Evolutionary conservation across 805 yeast species (phyloP), one percentile per base, ranked within the genome.

Genomic region (Schwanniomyces occidentalis): DNA sequence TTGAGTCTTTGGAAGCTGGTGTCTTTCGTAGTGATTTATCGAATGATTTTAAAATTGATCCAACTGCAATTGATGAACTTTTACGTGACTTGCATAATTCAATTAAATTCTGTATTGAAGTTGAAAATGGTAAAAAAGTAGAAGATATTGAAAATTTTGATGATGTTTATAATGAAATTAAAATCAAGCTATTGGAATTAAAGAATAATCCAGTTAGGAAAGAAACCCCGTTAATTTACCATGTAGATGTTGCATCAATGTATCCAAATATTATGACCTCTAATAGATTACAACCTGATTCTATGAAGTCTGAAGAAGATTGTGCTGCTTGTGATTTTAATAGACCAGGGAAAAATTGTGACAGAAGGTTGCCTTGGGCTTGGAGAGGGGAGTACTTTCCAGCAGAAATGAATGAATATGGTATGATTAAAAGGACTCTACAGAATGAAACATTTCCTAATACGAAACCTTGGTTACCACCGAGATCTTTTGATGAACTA

Each of bases 161-260:
- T 8, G 95, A 85, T 46, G 73, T 93, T 13, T 74, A 78, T 51
- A 60, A 75, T 5, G 64, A 75, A 24, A 81, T 95, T 38, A 71
- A 70, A 26, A 46, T 52, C 0, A 67, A 68, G 46, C 65, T 93
- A 9, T 39, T 72, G n/a, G 85, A 72, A 2, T 61, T 93, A 33
- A 80, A 76, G 41, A 56, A 67, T 1, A 71, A 72, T 24, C 90
- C 91, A 1, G 69, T 69, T 23, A 70, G 97, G 46, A 56, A 58
- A 8, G 98, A 93, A 50, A 66, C 68, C 8, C 99, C 99, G 0
- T 67, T 86, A 30, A 93, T 93, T 44, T 93, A 95, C 51, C 99
- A 93, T 54, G 96, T 95, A 23, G 99, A 93, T 68, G 99, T 93
- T 32, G 97, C 99, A 1, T 93, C 99, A 1, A 93, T 93, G 99